phyloP scores from a whole-genome alignment of 495 filamentous ascomycete genomes.

The Aspergillus taichungensis region DNA sequence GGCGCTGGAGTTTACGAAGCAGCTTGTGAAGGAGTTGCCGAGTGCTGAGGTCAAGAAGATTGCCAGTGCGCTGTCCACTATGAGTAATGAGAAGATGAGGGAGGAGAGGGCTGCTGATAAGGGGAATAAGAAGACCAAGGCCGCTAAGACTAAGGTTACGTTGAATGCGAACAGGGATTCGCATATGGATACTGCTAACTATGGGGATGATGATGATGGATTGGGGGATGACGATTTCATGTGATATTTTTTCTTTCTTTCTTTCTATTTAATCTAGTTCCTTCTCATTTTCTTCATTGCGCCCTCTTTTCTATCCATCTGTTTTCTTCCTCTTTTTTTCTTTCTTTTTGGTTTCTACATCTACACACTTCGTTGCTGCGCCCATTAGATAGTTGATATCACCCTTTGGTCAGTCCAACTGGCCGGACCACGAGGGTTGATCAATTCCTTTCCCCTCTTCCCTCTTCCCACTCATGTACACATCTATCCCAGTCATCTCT shows the following conservation, averaged over 20 bases:
- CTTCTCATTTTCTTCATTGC: conserved; percentile 2
- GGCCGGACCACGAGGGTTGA: no score
- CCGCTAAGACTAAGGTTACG: conserved; percentile 83
- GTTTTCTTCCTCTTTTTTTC: conserved; percentile 1
- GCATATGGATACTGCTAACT: conserved; percentile 59
- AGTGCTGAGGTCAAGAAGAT: conserved; percentile 95
- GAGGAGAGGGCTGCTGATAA: conserved; percentile 95
- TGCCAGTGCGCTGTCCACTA: conserved; percentile 68
- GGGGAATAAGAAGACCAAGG: conserved; percentile 92
- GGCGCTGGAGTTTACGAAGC: conserved; percentile 82
- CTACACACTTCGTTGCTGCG: conserved; percentile 5
- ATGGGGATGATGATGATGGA: conserved; percentile 73
- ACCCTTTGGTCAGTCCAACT: no score
- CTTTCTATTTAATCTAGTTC: conserved; percentile 4
- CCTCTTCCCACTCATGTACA: no score
- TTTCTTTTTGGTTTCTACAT: neutral
- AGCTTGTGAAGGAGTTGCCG: conserved; percentile 76
- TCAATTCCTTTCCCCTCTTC: no score
- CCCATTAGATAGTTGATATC: conserved; percentile 3
- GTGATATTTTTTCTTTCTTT: conserved; percentile 32
- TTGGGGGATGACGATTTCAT: conserved; percentile 65
- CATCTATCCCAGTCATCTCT: no score
- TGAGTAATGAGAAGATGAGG: conserved; percentile 97
- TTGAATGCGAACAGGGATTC: conserved; percentile 62
- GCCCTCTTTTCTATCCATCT: neutral